These are phyloP conservation scores for Colletotrichum orchidophilum DNA, from an alignment of 2,329 filamentous ascomycete species.

Conservation along the genomic window DNA sequence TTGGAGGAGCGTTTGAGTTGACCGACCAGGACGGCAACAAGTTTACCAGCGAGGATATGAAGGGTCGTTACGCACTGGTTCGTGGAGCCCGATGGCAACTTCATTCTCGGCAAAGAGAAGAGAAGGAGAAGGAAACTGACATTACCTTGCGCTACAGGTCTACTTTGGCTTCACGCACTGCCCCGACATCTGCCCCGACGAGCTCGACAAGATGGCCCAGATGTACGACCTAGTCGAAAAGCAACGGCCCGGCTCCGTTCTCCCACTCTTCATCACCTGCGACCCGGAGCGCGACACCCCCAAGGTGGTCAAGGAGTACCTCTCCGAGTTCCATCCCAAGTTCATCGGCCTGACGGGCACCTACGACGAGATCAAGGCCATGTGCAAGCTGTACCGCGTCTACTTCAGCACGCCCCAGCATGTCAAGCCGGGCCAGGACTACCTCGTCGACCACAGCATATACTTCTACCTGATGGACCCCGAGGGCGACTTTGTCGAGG, in stretches of 20 bases:
- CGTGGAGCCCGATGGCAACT: slow-evolving; percentile 41
- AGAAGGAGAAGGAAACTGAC: background rate
- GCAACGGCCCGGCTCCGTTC: slow-evolving; percentile 62
- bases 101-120: background rate
- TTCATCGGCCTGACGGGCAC: slow-evolving; percentile 92
- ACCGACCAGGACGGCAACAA: slow-evolving; percentile 82
- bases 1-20: slow-evolving; percentile 87
- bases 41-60: slow-evolving; percentile 83
- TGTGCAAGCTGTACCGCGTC: slow-evolving; percentile 95
- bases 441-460: slow-evolving; percentile 97
- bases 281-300: slow-evolving; percentile 93
- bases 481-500: slow-evolving; percentile 97
- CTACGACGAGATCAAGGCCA: slow-evolving; percentile 91
- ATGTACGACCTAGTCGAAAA: slow-evolving; percentile 82
- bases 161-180: slow-evolving; percentile 99
- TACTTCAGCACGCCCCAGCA: slow-evolving; percentile 94
- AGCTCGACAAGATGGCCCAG: slow-evolving; percentile 98
- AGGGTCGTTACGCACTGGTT: slow-evolving; percentile 85
- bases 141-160: slow-evolving; percentile 62
- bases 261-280: slow-evolving; percentile 93
- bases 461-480: slow-evolving; percentile 99
- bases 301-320: slow-evolving; percentile 83
- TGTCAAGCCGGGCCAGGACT: slow-evolving; percentile 93
- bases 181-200: slow-evolving; percentile 97
- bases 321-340: slow-evolving; percentile 87